Evolutionary conservation across 2,329 filamentous ascomycete genomes (phyloP).

Genomic region (Neoarthrinium moseri): DNA sequence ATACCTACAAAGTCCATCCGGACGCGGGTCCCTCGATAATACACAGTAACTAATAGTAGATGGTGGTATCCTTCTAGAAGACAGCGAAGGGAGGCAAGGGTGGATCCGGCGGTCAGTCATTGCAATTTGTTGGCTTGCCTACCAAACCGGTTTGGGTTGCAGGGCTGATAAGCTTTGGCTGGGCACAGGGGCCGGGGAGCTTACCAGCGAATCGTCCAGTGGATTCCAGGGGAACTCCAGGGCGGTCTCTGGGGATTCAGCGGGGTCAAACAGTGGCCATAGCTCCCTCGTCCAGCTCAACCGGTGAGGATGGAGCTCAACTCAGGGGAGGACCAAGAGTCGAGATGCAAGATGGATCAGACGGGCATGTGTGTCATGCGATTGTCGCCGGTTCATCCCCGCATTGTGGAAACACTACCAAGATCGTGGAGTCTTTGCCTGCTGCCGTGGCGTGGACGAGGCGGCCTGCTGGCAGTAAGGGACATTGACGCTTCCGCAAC

Average conservation of each 20-base stretch:
- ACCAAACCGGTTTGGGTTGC: background rate
- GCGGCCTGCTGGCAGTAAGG: too few species aligned
- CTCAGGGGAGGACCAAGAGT: too few species aligned
- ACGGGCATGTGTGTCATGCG: too few species aligned
- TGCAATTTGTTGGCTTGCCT: conserved; percentile 3
- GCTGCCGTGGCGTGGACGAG: too few species aligned
- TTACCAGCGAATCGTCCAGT: background rate
- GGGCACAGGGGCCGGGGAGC: background rate
- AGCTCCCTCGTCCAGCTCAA: background rate
- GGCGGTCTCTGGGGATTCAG: background rate
- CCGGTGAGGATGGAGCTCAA: background rate
- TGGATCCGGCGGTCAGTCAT: background rate
- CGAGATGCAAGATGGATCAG: too few species aligned
- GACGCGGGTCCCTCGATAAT: background rate
- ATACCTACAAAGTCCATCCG: background rate
- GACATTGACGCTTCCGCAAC: too few species aligned
- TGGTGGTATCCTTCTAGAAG: too few species aligned
- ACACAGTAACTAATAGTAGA: too few species aligned
- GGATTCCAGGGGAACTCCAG: background rate
- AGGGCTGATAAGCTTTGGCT: background rate
- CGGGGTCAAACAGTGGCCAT: background rate
- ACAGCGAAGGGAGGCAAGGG: background rate
- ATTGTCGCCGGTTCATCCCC: too few species aligned
- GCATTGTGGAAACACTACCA: too few species aligned
- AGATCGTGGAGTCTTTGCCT: too few species aligned